These are phyloP conservation scores for Globisporangium spinosum DNA, from an alignment of 352 stramenopile genomes.

Conservation along the genomic window DNA sequence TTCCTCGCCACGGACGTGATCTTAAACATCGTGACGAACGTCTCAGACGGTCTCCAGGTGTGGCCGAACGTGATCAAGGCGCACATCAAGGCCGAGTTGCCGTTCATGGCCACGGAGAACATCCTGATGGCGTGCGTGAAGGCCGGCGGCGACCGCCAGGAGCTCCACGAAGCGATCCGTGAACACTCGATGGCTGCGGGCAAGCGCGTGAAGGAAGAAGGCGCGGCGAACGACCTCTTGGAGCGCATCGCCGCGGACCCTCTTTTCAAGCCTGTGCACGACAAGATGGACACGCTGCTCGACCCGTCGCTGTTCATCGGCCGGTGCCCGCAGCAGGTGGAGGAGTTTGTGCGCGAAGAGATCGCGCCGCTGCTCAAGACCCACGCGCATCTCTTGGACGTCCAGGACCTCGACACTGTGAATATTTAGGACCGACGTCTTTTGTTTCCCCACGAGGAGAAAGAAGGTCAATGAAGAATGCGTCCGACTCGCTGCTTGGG, in stretches of 20 bases:
- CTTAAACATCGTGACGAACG: slow-evolving; percentile 96
- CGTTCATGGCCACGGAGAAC: slow-evolving; percentile 99
- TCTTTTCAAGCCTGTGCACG: slow-evolving; percentile 94
- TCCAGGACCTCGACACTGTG: slow-evolving; percentile 93
- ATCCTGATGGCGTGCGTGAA: slow-evolving; percentile 99
- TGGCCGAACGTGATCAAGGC: slow-evolving; percentile 94
- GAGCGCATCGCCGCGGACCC: slow-evolving; percentile 94
- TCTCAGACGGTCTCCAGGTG: slow-evolving; percentile 95
- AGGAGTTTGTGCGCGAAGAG: slow-evolving; percentile 95
- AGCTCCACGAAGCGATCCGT: slow-evolving; percentile 97
- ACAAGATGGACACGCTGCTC: slow-evolving; percentile 93
- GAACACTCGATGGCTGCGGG: slow-evolving; percentile 98
- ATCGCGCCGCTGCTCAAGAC: slow-evolving; percentile 92
- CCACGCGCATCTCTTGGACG: slow-evolving; percentile 86
- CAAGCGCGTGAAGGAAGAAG: slow-evolving; percentile 97
- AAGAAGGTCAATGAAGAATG: not conserved
- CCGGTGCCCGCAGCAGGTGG: slow-evolving; percentile 92
- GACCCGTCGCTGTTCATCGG: slow-evolving; percentile 97
- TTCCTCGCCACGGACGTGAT: slow-evolving; percentile 98
- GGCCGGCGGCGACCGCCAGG: slow-evolving; percentile 96
- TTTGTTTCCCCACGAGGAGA: not conserved
- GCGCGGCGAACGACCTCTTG: slow-evolving; percentile 96
- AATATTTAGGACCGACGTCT: slow-evolving; percentile 89
- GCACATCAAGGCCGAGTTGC: slow-evolving; percentile 97
- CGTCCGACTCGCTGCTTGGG: not conserved